Evolutionary conservation across 2,329 filamentous ascomycete species (phyloP), one percentile per base, ranked within the genome.

Genomic region (Scedosporium dehoogii): DNA sequence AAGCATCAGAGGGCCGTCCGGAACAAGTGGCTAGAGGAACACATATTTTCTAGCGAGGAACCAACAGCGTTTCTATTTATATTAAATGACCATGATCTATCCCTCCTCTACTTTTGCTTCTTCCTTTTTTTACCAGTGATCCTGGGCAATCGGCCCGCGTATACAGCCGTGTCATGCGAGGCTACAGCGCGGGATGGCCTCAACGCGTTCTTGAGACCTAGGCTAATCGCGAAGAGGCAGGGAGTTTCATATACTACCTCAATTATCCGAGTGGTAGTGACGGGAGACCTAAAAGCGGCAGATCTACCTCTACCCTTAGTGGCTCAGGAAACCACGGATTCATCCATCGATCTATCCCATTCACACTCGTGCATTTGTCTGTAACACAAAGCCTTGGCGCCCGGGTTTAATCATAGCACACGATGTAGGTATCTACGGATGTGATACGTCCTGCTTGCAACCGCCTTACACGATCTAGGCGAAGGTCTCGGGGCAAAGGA

Each of bases 51-150:
- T 48, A 33, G 44, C n/a, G 44, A 48, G 18, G 44, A 48, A 48
- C 44, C 44, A 48, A 48, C 44, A 48, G 6, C 51, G 6, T 27
- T 56, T 21, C 51, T 18, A 51, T 29, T 29, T 56, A 23, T 56
- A 29, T 56, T 29, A 23, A 23, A 27, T 16, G 21, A 27, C 4
- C 21, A 16, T 16, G 51, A 23, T n/a, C 29, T 57, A 6, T 57
- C 5, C 25, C 27, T 63, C 33, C 55, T 14, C 18, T 27, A 23
- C 59, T 57, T 53, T 44, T 59, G 58, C 29, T 27, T 61, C 12
- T 51, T 58, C 53, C 38, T 63, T 16, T 55, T 61, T 56, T 60
- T 55, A n/a, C n/a, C 21, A 23, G 59, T 58, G 56, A 4, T 62
- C 60, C 51, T 61, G 46, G 21, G 2, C 21, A 51, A 51, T 38